phyloP scores from a whole-genome alignment of 208 protist species.

The Trypanosoma grayi region DNA sequence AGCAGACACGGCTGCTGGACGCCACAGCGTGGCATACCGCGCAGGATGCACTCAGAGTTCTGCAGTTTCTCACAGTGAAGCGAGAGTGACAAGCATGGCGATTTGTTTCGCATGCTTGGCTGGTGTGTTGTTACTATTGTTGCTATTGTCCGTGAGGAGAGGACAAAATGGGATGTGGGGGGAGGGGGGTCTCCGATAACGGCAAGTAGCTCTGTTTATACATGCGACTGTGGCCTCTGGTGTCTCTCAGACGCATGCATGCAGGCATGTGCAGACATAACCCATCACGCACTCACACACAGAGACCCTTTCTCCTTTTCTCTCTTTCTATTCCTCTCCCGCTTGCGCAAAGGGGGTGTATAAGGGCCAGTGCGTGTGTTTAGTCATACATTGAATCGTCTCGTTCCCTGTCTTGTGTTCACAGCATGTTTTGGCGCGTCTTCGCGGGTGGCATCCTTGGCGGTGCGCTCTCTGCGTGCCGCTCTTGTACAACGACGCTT shows the following conservation, averaged over 20 bases:
- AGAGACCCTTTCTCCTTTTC: not conserved
- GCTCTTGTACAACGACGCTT: constrained; percentile 29
- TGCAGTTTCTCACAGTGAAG: constrained; percentile 50
- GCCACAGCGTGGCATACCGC: constrained; percentile 45
- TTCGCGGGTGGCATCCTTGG: constrained; percentile 36
- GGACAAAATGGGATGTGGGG: not conserved
- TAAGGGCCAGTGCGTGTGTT: no score
- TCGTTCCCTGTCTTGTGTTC: no score
- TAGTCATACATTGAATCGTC: no score
- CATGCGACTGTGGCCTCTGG: no score
- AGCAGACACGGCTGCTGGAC: constrained; percentile 31
- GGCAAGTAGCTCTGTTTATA: no score
- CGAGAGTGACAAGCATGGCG: constrained; percentile 3
- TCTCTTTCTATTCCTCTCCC: constrained; percentile 17
- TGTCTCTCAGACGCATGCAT: no score
- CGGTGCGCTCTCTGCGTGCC: constrained; percentile 36
- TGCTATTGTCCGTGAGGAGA: not conserved
- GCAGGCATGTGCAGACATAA: no score
- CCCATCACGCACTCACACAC: no score
- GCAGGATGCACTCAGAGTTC: constrained; percentile 42
- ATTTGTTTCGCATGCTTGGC: not conserved
- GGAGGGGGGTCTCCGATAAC: no score
- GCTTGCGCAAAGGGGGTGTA: no score
- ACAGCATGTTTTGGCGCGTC: constrained; percentile 54
- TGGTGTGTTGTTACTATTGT: not conserved